Evolutionary conservation across 2,329 filamentous ascomycete genomes (phyloP), one percentile per base, ranked within the genome.

Genomic region (Pseudovirgaria hyperparasitica): DNA sequence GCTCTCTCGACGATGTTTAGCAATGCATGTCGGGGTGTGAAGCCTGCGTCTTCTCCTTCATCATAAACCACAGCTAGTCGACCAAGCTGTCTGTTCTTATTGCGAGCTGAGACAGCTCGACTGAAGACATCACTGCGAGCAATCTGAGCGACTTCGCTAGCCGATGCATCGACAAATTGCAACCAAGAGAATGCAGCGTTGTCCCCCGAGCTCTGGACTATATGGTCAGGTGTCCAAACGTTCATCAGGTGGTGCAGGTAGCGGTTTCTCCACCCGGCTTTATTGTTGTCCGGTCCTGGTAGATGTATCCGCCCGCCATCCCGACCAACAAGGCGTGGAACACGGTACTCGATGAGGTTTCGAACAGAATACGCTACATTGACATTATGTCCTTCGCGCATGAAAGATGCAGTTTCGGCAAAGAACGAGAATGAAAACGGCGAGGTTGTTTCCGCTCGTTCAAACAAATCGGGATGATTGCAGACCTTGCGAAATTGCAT

Each of bases 401-500:
- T 65, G 53, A 98, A 96, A 0, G 86, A 94, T 0, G 82, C 86
- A 0, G 87, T 94, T 60, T 98, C 90, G 9, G 86, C 90, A 55
- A 87, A 98, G 50, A 78, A 72, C n/a, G 76, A 73, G 42, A 79
- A 75, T 1, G 82, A 79, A 43, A 87, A 77, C 0, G 90, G 84
- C 6, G 86, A 93, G 14, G 72, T 77, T 6, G 84, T 92, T 34
- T 96, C 87, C 7, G 87, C 86, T 23, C 90, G 78, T 55, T 98
- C 86, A 42, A 98, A 98, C 18, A 98, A 59, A 57, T 98, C 90
- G 0, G 90, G 90, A 50, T 98, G 90, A 48, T 98, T 98, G 62
- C 90, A 98, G 31, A 98, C 90, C 60, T 98, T 98, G 43, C 90
- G 75, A 70, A 98, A 98, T 58, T 98, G 90, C 90, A 98, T 98